phyloP scores from a whole-genome alignment of 192 early-diverging fungal species.

The Polychytrium aggregatum region DNA sequence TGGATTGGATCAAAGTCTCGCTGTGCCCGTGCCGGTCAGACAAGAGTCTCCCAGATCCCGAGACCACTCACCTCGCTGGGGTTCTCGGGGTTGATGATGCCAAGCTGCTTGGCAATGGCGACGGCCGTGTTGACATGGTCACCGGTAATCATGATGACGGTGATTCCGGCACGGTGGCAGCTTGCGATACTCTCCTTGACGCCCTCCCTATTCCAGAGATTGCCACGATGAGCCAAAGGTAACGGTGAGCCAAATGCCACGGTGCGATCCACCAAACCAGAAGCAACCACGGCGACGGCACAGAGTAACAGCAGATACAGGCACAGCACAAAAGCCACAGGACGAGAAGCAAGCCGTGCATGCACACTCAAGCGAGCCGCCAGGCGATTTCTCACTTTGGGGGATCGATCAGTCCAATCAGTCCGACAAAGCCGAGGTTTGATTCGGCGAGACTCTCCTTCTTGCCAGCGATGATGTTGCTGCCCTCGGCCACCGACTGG shows the following conservation, averaged over 20 bases:
- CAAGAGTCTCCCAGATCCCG: too few relatives aligned
- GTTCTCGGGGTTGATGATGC: conserved; percentile 56
- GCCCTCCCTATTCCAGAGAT: conserved; percentile 59
- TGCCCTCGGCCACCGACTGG: conserved; percentile 43
- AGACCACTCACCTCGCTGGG: conserved; percentile 18
- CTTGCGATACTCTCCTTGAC: conserved; percentile 68
- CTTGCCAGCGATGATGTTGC: conserved; percentile 36
- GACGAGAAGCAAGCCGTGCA: conserved; percentile 1
- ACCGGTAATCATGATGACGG: conserved; percentile 96
- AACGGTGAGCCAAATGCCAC: too few relatives aligned
- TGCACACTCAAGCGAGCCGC: too few relatives aligned
- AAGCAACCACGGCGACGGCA: neutral
- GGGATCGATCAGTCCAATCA: conserved; percentile 92
- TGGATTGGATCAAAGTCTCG: too few relatives aligned
- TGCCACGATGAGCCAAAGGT: too few relatives aligned
- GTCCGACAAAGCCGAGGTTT: conserved; percentile 74
- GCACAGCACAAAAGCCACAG: neutral
- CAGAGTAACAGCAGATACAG: neutral
- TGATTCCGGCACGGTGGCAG: conserved; percentile 88
- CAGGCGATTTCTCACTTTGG: conserved; percentile 35
- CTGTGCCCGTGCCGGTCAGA: too few relatives aligned
- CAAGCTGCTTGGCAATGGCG: conserved; percentile 82
- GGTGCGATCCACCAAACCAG: too few relatives aligned
- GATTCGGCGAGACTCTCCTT: conserved; percentile 51
- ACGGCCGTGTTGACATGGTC: conserved; percentile 89